phyloP scores from a whole-genome alignment of 192 early-diverging fungal species.

The Pilaira anomala region DNA sequence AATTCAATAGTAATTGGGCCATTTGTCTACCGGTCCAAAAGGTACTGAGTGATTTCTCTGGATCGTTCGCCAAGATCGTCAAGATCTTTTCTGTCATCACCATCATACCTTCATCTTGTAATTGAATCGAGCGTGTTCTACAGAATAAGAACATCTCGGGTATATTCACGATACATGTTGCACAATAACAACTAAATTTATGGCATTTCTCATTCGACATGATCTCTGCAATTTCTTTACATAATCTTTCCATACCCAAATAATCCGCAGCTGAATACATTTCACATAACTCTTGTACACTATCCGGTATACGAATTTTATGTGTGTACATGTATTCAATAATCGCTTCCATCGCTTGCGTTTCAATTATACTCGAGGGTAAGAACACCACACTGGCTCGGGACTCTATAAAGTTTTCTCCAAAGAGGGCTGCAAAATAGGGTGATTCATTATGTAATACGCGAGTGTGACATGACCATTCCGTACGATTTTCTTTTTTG shows the following conservation, averaged over 20 bases:
- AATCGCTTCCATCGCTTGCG: constrained; percentile 5
- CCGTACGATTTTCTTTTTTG: too few relatives aligned
- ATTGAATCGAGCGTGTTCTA: not conserved
- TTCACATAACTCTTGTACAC: constrained; percentile 10
- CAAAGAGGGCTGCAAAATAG: constrained; percentile 36
- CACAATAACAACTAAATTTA: constrained; percentile 20
- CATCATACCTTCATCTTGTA: constrained; percentile 13
- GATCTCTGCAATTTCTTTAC: not conserved
- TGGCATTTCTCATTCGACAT: constrained; percentile 9
- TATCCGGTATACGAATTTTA: not conserved
- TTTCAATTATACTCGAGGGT: constrained; percentile 8
- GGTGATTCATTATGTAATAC: constrained; percentile 14
- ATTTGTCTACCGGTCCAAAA: constrained; percentile 20
- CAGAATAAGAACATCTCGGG: constrained; percentile 10
- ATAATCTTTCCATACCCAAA: constrained; percentile 25
- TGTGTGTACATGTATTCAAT: constrained; percentile 29
- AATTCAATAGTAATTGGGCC: constrained; percentile 8
- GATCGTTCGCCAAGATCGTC: constrained; percentile 16
- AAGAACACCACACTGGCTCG: constrained; percentile 11
- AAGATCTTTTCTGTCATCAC: constrained; percentile 1
- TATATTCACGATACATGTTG: constrained; percentile 1
- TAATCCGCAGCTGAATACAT: constrained; percentile 29
- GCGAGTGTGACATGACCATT: constrained; percentile 18
- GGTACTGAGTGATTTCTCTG: constrained; percentile 21
- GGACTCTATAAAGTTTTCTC: constrained; percentile 21